phyloP scores from a whole-genome alignment of 768 basidiomycete genomes.

The Boletellus ananas region DNA sequence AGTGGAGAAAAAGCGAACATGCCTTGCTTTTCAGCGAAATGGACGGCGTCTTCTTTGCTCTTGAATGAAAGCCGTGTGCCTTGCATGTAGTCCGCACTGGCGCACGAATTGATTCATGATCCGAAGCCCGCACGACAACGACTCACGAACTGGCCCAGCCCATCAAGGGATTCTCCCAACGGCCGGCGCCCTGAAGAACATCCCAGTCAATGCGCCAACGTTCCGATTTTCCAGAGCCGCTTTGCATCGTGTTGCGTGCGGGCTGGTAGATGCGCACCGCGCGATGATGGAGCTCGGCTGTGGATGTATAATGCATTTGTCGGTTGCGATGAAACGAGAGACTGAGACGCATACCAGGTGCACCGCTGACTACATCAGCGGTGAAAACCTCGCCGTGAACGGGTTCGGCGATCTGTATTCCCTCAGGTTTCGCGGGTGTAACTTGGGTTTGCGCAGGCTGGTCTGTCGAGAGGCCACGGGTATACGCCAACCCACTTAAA shows the following conservation, averaged over 20 bases:
- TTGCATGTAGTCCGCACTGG: slow-evolving; percentile 94
- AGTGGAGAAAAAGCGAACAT: slow-evolving; percentile 11
- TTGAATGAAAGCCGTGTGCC: slow-evolving; percentile 80
- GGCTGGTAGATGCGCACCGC: slow-evolving; percentile 91
- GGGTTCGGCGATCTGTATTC: slow-evolving; percentile 40
- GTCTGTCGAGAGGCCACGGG: slow-evolving; percentile 22
- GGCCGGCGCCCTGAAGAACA: slow-evolving; percentile 77
- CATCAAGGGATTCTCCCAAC: slow-evolving; percentile 99
- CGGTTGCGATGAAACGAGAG: too few relatives aligned
- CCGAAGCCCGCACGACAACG: neutral
- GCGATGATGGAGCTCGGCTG: slow-evolving; percentile 83
- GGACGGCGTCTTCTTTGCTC: slow-evolving; percentile 85
- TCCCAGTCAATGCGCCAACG: slow-evolving; percentile 97
- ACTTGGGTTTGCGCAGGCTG: slow-evolving; percentile 21
- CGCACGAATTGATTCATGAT: neutral
- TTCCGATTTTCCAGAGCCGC: slow-evolving; percentile 77
- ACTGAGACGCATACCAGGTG: slow-evolving; percentile 57
- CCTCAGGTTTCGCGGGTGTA: slow-evolving; percentile 20
- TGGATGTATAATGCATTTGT: neutral
- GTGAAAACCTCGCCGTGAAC: slow-evolving; percentile 59
- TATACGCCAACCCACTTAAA: slow-evolving; percentile 9
- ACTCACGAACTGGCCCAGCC: slow-evolving; percentile 93
- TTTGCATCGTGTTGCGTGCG: slow-evolving; percentile 93
- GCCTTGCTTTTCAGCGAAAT: slow-evolving; percentile 98
- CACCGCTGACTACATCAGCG: slow-evolving; percentile 83